Conservation (phyloP, 2,329 filamentous ascomycete genomes). For the Colletotrichum tamarilloi region DNA sequence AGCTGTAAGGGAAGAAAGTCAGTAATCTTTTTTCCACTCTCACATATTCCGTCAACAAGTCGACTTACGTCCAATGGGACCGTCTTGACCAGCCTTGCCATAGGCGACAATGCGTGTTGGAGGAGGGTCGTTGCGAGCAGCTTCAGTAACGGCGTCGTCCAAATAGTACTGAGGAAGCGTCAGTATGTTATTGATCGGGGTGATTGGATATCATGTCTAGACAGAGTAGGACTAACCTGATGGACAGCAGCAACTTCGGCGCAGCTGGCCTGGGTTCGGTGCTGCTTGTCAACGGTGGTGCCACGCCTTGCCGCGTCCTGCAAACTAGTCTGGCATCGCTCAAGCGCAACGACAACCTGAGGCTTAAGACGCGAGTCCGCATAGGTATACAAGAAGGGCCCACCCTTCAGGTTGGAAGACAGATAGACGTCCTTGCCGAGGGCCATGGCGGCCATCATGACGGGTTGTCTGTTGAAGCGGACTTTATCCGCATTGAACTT, state of each 20-base stretch:
- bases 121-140: neutral
- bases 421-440: neutral
- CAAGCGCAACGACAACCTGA: neutral
- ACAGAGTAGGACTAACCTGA: neutral
- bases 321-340: neutral
- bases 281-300: neutral
- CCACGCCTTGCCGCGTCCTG: neutral
- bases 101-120: neutral
- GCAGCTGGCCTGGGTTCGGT: neutral
- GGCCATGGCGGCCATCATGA: conserved; percentile 1
- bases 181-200: neutral
- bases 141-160: neutral
- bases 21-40: neutral
- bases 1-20: neutral
- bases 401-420: neutral
- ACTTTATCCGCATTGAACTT: neutral
- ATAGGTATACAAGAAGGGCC: neutral
- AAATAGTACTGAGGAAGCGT: neutral
- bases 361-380: neutral
- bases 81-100: neutral
- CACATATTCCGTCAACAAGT: rapidly evolving
- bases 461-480: neutral
- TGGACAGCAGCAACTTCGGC: neutral
- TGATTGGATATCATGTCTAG: neutral
- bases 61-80: neutral